Evolutionary conservation across 352 stramenopile species (phyloP).

Genomic region (Pythium aphanidermatum): DNA sequence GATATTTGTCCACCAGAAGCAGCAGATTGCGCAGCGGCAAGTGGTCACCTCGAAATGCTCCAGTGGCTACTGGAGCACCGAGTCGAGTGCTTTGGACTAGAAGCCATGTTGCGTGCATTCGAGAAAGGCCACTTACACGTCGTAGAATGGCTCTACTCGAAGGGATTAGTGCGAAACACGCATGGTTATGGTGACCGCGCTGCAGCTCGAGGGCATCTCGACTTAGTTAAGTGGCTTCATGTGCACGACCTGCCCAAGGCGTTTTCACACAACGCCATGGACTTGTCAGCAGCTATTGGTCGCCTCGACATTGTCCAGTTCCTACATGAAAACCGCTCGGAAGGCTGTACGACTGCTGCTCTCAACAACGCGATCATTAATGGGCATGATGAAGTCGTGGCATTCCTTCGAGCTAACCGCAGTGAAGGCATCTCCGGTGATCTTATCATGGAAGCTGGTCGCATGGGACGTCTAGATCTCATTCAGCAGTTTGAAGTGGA

Average conservation of each 20-base stretch:
- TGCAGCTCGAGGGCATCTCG: slow-evolving; percentile 17
- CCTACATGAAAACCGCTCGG: slow-evolving; percentile 16
- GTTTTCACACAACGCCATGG: slow-evolving; percentile 15
- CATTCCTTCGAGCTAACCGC: slow-evolving; percentile 13
- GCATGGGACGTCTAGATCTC: slow-evolving; percentile 15
- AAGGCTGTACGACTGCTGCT: slow-evolving; percentile 19
- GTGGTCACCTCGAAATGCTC: slow-evolving; percentile 19
- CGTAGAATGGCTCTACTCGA: slow-evolving; percentile 11
- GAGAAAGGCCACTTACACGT: slow-evolving; percentile 19
- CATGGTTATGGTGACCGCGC: slow-evolving; percentile 11
- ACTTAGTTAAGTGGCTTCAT: slow-evolving; percentile 23
- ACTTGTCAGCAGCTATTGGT: slow-evolving; percentile 14
- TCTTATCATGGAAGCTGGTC: slow-evolving; percentile 9
- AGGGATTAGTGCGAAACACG: slow-evolving; percentile 12
- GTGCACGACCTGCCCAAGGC: slow-evolving; percentile 11
- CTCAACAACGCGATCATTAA: slow-evolving; percentile 17
- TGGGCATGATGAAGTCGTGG: slow-evolving; percentile 16
- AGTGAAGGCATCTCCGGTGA: slow-evolving; percentile 22
- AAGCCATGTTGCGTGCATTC: slow-evolving; percentile 17
- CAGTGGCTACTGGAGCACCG: slow-evolving; percentile 17
- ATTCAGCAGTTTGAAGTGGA: slow-evolving; percentile 21
- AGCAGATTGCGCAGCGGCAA: slow-evolving; percentile 16
- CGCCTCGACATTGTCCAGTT: slow-evolving; percentile 20
- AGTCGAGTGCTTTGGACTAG: slow-evolving; percentile 14
- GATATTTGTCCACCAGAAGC: slow-evolving; percentile 17